Evolutionary conservation across 2,329 filamentous ascomycete species (phyloP).

Genomic region (Neonectria magnoliae): DNA sequence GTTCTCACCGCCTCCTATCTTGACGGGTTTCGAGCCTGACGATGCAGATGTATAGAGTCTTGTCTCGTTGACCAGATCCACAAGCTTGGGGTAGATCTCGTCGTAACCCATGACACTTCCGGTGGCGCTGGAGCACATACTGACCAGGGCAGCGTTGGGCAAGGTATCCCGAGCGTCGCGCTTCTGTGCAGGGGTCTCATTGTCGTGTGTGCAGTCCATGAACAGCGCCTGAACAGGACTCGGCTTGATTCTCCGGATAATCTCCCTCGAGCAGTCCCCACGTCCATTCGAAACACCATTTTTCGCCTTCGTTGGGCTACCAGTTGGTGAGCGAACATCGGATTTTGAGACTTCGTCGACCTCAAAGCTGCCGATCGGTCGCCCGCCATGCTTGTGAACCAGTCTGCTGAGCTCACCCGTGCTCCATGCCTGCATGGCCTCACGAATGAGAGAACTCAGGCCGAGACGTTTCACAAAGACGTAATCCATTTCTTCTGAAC

Average conservation of each 20-base stretch:
- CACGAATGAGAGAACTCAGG: conserved; percentile 89
- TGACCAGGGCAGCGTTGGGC: conserved; percentile 91
- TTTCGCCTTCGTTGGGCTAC: conserved; percentile 44
- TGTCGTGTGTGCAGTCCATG: conserved; percentile 99
- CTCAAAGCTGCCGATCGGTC: conserved; percentile 96
- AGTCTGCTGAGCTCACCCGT: conserved; percentile 91
- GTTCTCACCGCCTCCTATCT: conserved; percentile 75
- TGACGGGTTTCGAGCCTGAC: conserved; percentile 68
- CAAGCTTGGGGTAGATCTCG: conserved; percentile 90
- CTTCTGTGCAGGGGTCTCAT: conserved; percentile 95
- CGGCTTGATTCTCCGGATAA: conserved; percentile 84
- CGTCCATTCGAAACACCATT: conserved; percentile 40
- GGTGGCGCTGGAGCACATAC: conserved; percentile 93
- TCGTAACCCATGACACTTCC: conserved; percentile 99
- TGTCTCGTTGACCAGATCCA: conserved; percentile 93
- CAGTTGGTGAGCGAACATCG: conserved; percentile 53
- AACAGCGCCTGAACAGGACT: conserved; percentile 92
- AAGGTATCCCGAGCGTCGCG: conserved; percentile 93
- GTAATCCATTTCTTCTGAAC: conserved; percentile 95
- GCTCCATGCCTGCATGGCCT: conserved; percentile 99
- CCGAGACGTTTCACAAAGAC: conserved; percentile 94
- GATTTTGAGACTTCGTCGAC: conserved; percentile 83
- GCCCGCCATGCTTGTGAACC: conserved; percentile 91
- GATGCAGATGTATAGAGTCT: conserved; percentile 83
- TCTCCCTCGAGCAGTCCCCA: conserved; percentile 62